phyloP scores from a whole-genome alignment of 495 filamentous ascomycete species.

The Daldinia grandis region DNA sequence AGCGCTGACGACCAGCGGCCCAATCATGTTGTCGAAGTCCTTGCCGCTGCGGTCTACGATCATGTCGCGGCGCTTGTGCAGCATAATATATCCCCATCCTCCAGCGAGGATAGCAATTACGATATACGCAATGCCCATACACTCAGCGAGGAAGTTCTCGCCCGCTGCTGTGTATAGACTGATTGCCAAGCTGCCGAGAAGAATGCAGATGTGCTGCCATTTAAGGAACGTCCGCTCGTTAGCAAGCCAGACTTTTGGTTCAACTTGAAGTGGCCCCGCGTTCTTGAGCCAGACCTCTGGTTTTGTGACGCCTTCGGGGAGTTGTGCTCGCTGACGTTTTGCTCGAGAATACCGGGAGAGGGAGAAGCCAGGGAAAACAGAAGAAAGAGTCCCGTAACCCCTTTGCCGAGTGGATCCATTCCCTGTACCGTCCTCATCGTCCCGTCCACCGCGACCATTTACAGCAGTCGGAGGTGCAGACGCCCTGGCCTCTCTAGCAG shows the following conservation, averaged over 20 bases:
- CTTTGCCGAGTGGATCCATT: conserved; percentile 44
- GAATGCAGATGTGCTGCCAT: conserved; percentile 92
- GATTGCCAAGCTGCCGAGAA: conserved; percentile 82
- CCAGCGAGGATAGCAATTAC: conserved; percentile 82
- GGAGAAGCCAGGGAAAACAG: conserved; percentile 77
- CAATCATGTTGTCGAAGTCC: conserved; percentile 88
- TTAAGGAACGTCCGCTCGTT: conserved; percentile 98
- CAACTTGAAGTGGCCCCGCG: conserved; percentile 84
- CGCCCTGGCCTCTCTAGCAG: conserved; percentile 51
- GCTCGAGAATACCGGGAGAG: conserved; percentile 72
- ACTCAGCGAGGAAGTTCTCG: conserved; percentile 74
- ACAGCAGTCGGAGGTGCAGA: conserved; percentile 28
- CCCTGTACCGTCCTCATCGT: conserved; percentile 42
- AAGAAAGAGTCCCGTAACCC: conserved; percentile 60
- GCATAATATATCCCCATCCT: conserved; percentile 86
- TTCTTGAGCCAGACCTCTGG: conserved; percentile 92
- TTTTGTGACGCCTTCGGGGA: conserved; percentile 87
- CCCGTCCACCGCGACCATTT: conserved; percentile 29
- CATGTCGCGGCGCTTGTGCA: conserved; percentile 75
- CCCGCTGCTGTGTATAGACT: conserved; percentile 89
- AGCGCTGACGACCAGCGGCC: conserved; percentile 82
- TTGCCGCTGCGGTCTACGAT: conserved; percentile 85
- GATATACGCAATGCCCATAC: conserved; percentile 82
- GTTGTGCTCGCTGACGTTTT: conserved; percentile 49
- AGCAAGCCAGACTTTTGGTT: conserved; percentile 98